phyloP scores from a whole-genome alignment of 106 monocot genomes.

The Dendrobium huoshanense region DNA sequence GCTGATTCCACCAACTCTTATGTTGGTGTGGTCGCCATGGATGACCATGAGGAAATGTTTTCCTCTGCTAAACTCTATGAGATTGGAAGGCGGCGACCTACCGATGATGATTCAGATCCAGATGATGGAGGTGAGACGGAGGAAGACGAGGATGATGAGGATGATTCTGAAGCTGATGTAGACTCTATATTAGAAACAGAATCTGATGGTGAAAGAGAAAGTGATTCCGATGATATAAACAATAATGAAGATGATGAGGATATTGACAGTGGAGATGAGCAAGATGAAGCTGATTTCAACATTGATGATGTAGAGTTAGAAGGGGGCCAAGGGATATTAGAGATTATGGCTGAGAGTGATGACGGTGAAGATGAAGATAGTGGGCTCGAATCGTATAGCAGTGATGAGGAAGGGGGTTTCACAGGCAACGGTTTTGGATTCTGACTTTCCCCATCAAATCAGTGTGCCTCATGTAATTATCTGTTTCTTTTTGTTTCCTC shows the following conservation, averaged over 20 bases:
- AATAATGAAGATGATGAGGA: slow-evolving; percentile 59
- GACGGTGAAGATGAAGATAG: slow-evolving; percentile 59
- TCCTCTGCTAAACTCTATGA: slow-evolving; percentile 82
- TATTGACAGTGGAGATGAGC: slow-evolving; percentile 47
- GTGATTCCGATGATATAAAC: slow-evolving; percentile 43
- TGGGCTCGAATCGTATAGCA: slow-evolving; percentile 59
- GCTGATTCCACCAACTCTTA: slow-evolving; percentile 67
- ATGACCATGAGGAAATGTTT: slow-evolving; percentile 84
- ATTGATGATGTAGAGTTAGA: slow-evolving; percentile 44
- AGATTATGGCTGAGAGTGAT: slow-evolving; percentile 60
- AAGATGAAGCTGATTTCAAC: slow-evolving; percentile 42
- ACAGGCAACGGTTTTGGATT: background rate
- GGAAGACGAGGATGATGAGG: slow-evolving; percentile 75
- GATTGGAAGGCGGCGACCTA: slow-evolving; percentile 66
- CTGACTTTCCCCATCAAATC: background rate
- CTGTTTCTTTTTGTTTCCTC: background rate
- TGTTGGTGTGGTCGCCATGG: slow-evolving; percentile 88
- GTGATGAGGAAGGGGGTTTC: slow-evolving; percentile 36
- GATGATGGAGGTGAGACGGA: slow-evolving; percentile 78
- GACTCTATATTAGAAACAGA: slow-evolving; percentile 40
- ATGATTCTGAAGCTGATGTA: slow-evolving; percentile 46
- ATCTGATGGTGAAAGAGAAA: slow-evolving; percentile 39
- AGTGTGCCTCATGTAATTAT: background rate
- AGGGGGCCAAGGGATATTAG: slow-evolving; percentile 55
- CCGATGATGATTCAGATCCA: slow-evolving; percentile 95